Evolutionary conservation across 257 asterid genomes (phyloP), one percentile per base, ranked within the genome.

Genomic region (Lycium barbarum): DNA sequence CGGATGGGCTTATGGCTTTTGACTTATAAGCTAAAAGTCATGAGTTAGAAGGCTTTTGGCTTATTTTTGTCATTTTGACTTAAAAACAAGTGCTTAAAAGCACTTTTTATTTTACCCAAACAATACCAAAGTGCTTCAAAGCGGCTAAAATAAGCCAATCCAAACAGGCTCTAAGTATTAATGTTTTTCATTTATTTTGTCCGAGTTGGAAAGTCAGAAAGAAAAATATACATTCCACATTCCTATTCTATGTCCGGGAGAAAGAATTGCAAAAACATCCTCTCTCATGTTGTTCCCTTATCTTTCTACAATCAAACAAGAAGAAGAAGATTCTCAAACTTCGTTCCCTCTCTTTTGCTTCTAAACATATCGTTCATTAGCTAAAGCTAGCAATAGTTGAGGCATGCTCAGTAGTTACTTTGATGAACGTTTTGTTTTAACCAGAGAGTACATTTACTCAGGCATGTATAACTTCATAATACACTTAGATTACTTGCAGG

Each of bases 361-460:
- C 35, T 72, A 72, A 45, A 45, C 22, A 43, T 45, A n/a, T 72
- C 1, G 18, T 45, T 72, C 55, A n/a, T 72, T 72, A n/a, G 80
- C 58, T 72, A 72, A 72, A n/a, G 36, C 79, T n/a, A 72, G n/a
- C 58, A 72, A 71, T 18, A 72, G 80, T 18, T 43, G 36, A 72
- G 80, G 36, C 58, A 54, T 43, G 80, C 33, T 17, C 80, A 18
- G 36, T 18, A 47, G 79, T 70, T 40, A 72, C 38, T 43, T 33
- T 20, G 58, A 45, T 45, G 11, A 18, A 59, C 66, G 18, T n/a
- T 33, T 59, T 59, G 62, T 59, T 59, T 59, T 59, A 18, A 59
- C 66, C 20, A 2, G 66, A 59, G 18, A 59, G 11, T 1, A 59
- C 66, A 7, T n/a, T n/a, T 26, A n/a, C 66, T 17, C 66, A n/a